Evolutionary conservation across 345 rosid genomes (phyloP), one percentile per base, ranked within the genome.

Genomic region (Stellera chamaejasme): DNA sequence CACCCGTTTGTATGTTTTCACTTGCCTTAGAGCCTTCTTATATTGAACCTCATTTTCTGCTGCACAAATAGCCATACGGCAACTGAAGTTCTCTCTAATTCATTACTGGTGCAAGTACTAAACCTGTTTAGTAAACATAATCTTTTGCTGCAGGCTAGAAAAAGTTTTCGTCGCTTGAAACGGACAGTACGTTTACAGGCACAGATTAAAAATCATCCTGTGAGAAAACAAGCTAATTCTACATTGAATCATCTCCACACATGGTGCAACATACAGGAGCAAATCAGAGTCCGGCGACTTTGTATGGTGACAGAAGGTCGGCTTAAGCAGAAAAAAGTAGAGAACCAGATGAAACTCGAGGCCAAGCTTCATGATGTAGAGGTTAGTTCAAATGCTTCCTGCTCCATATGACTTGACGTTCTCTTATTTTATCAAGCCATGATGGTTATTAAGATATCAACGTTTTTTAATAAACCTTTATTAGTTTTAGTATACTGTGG

Each of bases 321-420:
- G 46, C 73, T 77, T 28, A 86, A 67, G 71, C 83, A 87, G 75
- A 93, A 88, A 77, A 84, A 84, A 57, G 68, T 86, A 69, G 96
- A 90, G 78, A 85, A 82, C 75, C 97, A 93, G 66, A 80, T 81
- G 56, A 93, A 89, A 75, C 94, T 93, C 16, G 96, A 93, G 82
- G 96, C 96, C 23, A 82, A 78, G 74, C 89, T 93, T 62, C 96
- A 93, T 46, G 86, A 84, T 55, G 55, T 93, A 42, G 97, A 86
- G 86, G 98, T 86, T 51, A 60, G 66, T 56, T 27, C 47, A n/a
- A 55, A 14, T 36, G 42, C 36, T 44, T 32, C 27, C 27, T 1
- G 39, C 50, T 26, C 45, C 32, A 54, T 50, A 48, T 52, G 53
- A 61, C 41, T 15, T 27, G 52, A 56, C 43, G 27, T 52, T 19